Evolutionary conservation across 257 asterid genomes (phyloP), one percentile per base, ranked within the genome.

Genomic region (Rauvolfia tetraphylla): DNA sequence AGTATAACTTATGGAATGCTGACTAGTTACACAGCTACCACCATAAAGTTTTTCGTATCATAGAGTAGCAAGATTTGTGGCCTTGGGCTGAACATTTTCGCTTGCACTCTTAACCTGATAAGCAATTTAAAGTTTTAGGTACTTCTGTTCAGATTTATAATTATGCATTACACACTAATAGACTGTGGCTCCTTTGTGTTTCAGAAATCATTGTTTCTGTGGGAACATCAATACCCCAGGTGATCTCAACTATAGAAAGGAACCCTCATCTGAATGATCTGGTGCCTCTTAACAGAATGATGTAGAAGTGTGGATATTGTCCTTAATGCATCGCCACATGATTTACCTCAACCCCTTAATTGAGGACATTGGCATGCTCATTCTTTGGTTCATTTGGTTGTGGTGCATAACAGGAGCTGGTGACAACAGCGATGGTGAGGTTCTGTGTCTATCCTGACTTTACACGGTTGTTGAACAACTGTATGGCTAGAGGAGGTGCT

Each of bases 161-260:
- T 46, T 71, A 23, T 71, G 13, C 34, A 9, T 34, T 27, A 27
- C n/a, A 71, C 27, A n/a, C 36, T 29, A 31, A 31, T 25, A 10
- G 57, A 41, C 48, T 62, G 34, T 23, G 51, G 33, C 38, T 71
- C 41, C 57, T 4, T 71, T 79, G 56, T 80, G 42, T 85, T 88
- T 51, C 93, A 93, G 98, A 93, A 87, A 91, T 93, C 84, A 91
- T 91, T 44, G 96, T 93, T 49, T 91, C 98, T 1, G 98, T 93
- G 66, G 98, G 98, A 65, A 93, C 89, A 93, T 89, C 98, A 39
- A 90, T 93, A 91, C 98, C 98, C 36, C 98, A 84, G 83, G 85
- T 85, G 85, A 88, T 93, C 75, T 85, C 98, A 76, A 86, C 93
- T 12, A 46, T 87, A 3, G 91, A 86, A 53, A 76, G 79, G 61